Evolutionary conservation across 2,329 filamentous ascomycete genomes (phyloP).

Genomic region (Aspergillus sp.): DNA sequence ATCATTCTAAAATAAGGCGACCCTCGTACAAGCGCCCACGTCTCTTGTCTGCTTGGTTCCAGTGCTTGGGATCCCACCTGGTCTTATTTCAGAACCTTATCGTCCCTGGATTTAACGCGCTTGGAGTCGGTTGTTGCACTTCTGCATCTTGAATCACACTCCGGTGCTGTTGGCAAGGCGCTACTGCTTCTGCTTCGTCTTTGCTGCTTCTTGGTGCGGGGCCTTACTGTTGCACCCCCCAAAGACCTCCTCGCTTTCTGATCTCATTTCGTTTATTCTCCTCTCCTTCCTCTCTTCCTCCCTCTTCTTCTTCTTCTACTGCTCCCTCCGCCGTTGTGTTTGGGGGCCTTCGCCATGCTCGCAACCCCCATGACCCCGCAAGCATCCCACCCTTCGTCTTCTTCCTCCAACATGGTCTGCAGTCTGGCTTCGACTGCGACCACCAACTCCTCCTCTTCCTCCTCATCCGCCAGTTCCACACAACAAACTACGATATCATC

Average conservation of each 20-base stretch:
- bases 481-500: no score
- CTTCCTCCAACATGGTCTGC: slow-evolving; percentile 20
- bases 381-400: slow-evolving; percentile 13
- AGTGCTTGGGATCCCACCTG: slow-evolving; percentile 1
- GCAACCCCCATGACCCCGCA: slow-evolving; percentile 25
- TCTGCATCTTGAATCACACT: background rate
- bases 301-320: background rate
- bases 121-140: background rate
- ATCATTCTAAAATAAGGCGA: slow-evolving; percentile 8
- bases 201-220: no score
- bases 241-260: background rate
- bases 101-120: background rate
- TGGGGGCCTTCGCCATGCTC: slow-evolving; percentile 25
- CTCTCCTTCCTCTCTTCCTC: slow-evolving; percentile 1
- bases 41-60: background rate
- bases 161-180: background rate
- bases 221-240: background rate
- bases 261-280: background rate
- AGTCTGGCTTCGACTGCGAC: slow-evolving; percentile 17
- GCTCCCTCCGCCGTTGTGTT: slow-evolving; percentile 2
- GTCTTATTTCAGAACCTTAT: slow-evolving; percentile 5
- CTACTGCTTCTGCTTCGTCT: no score
- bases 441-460: background rate
- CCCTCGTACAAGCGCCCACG: slow-evolving; percentile 5
- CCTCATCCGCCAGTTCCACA: no score